Base-by-base conservation (phyloP, 805 yeast species). In the Wickerhamiella sergipiensis region DNA sequence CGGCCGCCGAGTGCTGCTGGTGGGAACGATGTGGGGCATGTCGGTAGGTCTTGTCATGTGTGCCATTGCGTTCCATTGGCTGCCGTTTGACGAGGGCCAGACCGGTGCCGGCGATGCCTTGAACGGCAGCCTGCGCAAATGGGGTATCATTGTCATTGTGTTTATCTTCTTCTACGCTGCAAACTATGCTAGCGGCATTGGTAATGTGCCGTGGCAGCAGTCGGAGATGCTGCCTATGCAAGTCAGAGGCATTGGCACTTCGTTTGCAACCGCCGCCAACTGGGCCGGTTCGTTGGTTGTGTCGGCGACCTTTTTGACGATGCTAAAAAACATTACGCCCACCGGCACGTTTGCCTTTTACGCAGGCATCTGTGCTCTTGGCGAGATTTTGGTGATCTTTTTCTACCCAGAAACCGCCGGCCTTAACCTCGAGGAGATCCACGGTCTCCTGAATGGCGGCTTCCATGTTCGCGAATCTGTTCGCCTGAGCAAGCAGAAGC, bases 161-260 rank as follows among this genome's bases (percentile, higher is more conserved):
- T 81, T 87, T 49, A 88, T 89, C 85, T 86, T 90, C 56, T 65
- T 79, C 42, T 92, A 73, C 63, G 96, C 89, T 45, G 96, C 95
- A 2, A 80, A 83, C 50, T 90, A 89, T 65, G 95, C 97, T 47
- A 72, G 86, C 57, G 97, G 97, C 58, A 85, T 89, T 58, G 98
- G 98, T 69, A 89, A 90, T 66, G 92, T 87, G 50, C 97, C 97
- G 51, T 90, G 98, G 98, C 95, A 90, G 64, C 97, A 92, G 64
- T 83, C 90, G 52, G 98, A 90, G 68, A 71, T 90, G 62, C 88
- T 92, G 71, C 92, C 97, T 36, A 95, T 89, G 73, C 78, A 80
- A 55, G 96, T 90, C 33, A 80, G 98, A 65, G 95, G 95, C 53
- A 75, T 87, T 46, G 97, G 97, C 54, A 81, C 88, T 9, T 85